Evolutionary conservation across 768 basidiomycete genomes (phyloP), one percentile per base, ranked within the genome.

Genomic region (Mycena kentingensis): DNA sequence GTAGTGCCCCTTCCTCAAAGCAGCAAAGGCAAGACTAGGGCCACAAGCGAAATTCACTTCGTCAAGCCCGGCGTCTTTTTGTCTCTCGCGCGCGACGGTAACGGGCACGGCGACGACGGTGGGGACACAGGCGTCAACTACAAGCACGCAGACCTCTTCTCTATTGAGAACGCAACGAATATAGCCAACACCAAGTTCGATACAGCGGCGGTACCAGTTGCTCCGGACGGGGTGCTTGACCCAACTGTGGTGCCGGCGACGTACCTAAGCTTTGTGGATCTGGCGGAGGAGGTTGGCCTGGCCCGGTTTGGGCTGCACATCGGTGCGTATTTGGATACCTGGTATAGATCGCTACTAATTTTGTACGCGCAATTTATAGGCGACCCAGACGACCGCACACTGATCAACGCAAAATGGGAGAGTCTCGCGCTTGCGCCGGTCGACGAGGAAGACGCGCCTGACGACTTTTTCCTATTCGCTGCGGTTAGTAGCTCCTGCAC

Each of bases 351-450:
- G n/a, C n/a, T n/a, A n/a, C n/a, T n/a, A n/a, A n/a, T n/a, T n/a
- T n/a, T n/a, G n/a, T n/a, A n/a, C n/a, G n/a, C n/a, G n/a, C n/a
- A n/a, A n/a, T n/a, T n/a, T n/a, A n/a, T n/a, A n/a, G n/a, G 83
- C 49, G 67, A 73, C 27, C 78, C 78, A 4, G 66, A 74, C 48
- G 78, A 84, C 55, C 55, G 70, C 28, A 80, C 77, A 0, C 71
- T 85, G n/a, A 77, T 88, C 44, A 77, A 77, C 54, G 78, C 76
- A 0, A 88, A 87, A 67, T 88, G 84, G 83, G 86, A 88, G 61
- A 82, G 80, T 1, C 70, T 85, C 13, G 79, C 83, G 7, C 70
- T 87, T 5, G 84, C 80, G 3, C 77, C 84, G 0, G 76, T 76
- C 18, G 63, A 72, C 11, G 83, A 83, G 54, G n/a, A n/a, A n/a